Evolutionary conservation across 2,329 filamentous ascomycete species (phyloP), one percentile per base, ranked within the genome.

Genomic region (Akanthomyces uredinophilus): DNA sequence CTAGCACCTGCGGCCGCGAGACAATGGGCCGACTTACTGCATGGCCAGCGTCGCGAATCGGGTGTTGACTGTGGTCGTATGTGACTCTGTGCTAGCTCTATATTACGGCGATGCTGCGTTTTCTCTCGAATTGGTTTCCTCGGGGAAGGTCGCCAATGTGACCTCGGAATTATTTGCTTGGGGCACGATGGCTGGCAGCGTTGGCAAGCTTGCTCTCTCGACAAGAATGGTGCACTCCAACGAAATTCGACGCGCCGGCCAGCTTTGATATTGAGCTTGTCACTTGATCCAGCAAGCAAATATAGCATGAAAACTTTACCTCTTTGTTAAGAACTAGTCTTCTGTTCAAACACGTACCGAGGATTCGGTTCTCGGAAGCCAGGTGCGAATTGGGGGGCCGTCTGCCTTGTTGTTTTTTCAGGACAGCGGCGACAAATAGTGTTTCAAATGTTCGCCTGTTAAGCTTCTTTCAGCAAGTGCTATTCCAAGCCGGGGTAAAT

Each of bases 71-170:
- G 16, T 49, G 14, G 6, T 4, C 46, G 11, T 49, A 2, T 18
- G 46, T 49, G 46, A 20, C 24, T 49, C 27, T 5, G 24, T 18
- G 14, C 24, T 29, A 29, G 46, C 46, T 29, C 24, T 22, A 49
- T 49, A 29, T 49, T 27, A 14, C 22, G 14, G 18, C 46, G 24
- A 49, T 49, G 7, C 13, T 24, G 22, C 24, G 24, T 49, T 29
- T 4, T 29, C 14, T 49, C 11, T 29, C 24, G 46, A 29, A 49
- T 49, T 13, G 14, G 24, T 24, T 5, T 49, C 11, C 49, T 52
- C 49, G 49, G 49, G 49, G 49, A 52, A 52, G 49, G 27, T 52
- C 49, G 49, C 29, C 32, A 37, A 52, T 52, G 29, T 52, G 49
- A 52, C 49, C 49, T n/a, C 37, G 16, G 7, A 39, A 39, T 4